Percentiles rank a stretch among this genome's conserved stretches.
These are phyloP conservation scores for Cryphonectria carpinicola DNA, from an alignment of 2,329 filamentous ascomycete genomes.

Conservation along the genomic window DNA sequence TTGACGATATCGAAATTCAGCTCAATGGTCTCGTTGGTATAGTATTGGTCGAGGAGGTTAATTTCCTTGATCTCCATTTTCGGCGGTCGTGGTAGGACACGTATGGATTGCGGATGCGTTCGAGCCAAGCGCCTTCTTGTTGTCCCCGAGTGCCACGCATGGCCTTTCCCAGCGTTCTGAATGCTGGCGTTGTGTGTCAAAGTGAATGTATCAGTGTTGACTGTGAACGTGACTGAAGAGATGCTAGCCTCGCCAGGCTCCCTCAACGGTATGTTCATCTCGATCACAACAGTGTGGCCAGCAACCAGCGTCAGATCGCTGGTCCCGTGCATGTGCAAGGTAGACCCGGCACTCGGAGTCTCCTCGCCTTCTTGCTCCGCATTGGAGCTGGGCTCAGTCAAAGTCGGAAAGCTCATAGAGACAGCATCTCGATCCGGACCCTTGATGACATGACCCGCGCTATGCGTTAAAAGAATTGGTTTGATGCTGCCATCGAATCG, in stretches of 20 bases:
- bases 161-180: slow-evolving; percentile 44
- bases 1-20: slow-evolving; percentile 76
- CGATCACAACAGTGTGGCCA: slow-evolving; percentile 70
- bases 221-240: slow-evolving; percentile 62
- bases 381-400: slow-evolving; percentile 37
- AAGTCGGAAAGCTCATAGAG: slow-evolving; percentile 33
- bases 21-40: slow-evolving; percentile 77
- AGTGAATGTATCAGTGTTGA: slow-evolving; percentile 68
- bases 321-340: slow-evolving; percentile 50
- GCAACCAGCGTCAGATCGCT: slow-evolving; percentile 69
- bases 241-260: slow-evolving; percentile 80
- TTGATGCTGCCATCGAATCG: slow-evolving; percentile 63
- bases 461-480: slow-evolving; percentile 55
- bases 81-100: slow-evolving; percentile 84
- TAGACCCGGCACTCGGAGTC: slow-evolving; percentile 34
- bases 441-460: slow-evolving; percentile 20
- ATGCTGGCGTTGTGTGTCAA: slow-evolving; percentile 68
- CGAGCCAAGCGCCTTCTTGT: slow-evolving; percentile 53
- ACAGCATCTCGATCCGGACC: slow-evolving; percentile 30
- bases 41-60: slow-evolving; percentile 72
- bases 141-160: slow-evolving; percentile 55
- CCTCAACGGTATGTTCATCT: slow-evolving; percentile 73
- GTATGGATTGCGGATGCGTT: slow-evolving; percentile 59
- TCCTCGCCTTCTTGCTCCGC: slow-evolving; percentile 35
- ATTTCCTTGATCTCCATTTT: slow-evolving; percentile 79